Percentiles rank a stretch among this genome's conserved stretches.
These are phyloP conservation scores for Neoboletus brunneissimus DNA, from an alignment of 768 basidiomycete genomes.

Conservation along the genomic window DNA sequence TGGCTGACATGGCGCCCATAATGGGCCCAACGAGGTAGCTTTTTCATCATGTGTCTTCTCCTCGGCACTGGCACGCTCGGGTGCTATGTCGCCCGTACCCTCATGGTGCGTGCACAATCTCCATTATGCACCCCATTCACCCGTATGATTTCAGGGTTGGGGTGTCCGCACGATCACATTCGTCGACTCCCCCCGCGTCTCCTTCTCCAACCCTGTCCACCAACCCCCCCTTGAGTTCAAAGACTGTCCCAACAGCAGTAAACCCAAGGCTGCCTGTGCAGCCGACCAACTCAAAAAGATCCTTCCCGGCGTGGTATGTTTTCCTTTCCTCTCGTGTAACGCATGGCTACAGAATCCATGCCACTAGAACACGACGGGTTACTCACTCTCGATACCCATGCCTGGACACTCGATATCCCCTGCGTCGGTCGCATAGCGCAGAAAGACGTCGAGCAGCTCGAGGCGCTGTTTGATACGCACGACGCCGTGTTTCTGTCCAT, in stretches of 20 bases:
- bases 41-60: too few species aligned
- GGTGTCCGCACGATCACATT: slow-evolving; percentile 92
- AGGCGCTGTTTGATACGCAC: slow-evolving; percentile 76
- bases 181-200: slow-evolving; percentile 87
- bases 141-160: slow-evolving; percentile 68
- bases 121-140: too few species aligned
- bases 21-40: slow-evolving; percentile 98
- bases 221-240: slow-evolving; percentile 96
- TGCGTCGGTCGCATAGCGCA: slow-evolving; percentile 49
- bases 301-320: slow-evolving; percentile 86
- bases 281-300: slow-evolving; percentile 83
- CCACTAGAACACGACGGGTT: slow-evolving; percentile 77
- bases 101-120: slow-evolving; percentile 76
- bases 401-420: slow-evolving; percentile 90
- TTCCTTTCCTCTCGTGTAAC: too few species aligned
- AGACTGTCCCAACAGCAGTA: slow-evolving; percentile 90
- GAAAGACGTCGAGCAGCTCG: slow-evolving; percentile 69
- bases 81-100: slow-evolving; percentile 88
- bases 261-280: slow-evolving; percentile 90
- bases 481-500: slow-evolving; percentile 92
- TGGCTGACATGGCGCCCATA: slow-evolving; percentile 91
- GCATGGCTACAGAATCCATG: neutral
- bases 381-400: slow-evolving; percentile 88
- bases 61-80: slow-evolving; percentile 96
- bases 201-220: slow-evolving; percentile 96